Percentiles rank a stretch among this genome's conserved stretches.
These are phyloP conservation scores for Pulveroboletus sp. DNA, from an alignment of 768 basidiomycete species.

Conservation along the genomic window DNA sequence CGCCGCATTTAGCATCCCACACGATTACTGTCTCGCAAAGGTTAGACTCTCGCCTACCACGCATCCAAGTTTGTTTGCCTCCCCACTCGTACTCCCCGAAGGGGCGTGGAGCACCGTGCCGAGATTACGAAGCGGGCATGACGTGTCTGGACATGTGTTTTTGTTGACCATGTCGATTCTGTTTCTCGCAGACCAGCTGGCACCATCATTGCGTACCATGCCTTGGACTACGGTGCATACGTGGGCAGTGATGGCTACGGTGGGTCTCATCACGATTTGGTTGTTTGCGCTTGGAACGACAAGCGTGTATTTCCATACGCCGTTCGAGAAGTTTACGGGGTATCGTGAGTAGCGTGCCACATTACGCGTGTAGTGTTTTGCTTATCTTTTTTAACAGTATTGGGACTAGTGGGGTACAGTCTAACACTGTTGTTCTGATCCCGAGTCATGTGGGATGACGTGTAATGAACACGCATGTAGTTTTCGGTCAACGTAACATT, in stretches of 20 bases:
- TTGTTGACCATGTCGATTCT: slow-evolving; percentile 77
- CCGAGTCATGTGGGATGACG: background rate
- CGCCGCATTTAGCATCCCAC: slow-evolving; percentile 50
- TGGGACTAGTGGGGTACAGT: slow-evolving; percentile 36
- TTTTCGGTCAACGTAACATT: background rate
- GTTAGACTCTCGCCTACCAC: slow-evolving; percentile 52
- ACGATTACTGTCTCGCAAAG: slow-evolving; percentile 53
- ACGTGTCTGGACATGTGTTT: slow-evolving; percentile 93
- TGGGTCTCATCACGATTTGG: slow-evolving; percentile 59
- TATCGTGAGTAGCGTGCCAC: slow-evolving; percentile 55
- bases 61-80: slow-evolving; percentile 62
- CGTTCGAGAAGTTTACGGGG: slow-evolving; percentile 84
- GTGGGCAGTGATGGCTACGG: slow-evolving; percentile 44
- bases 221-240: slow-evolving; percentile 45
- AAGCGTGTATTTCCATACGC: slow-evolving; percentile 87
- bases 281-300: slow-evolving; percentile 77
- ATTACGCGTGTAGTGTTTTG: background rate
- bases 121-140: slow-evolving; percentile 77
- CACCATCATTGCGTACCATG: slow-evolving; percentile 44
- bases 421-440: slow-evolving; percentile 27
- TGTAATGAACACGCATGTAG: background rate
- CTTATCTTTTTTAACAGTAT: slow-evolving; percentile 26
- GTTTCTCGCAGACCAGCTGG: slow-evolving; percentile 76
- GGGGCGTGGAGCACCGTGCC: slow-evolving; percentile 50
- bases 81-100: slow-evolving; percentile 35